Base-by-base conservation (phyloP, 2,329 filamentous ascomycete species). In the Blastomyces emzantsi region DNA sequence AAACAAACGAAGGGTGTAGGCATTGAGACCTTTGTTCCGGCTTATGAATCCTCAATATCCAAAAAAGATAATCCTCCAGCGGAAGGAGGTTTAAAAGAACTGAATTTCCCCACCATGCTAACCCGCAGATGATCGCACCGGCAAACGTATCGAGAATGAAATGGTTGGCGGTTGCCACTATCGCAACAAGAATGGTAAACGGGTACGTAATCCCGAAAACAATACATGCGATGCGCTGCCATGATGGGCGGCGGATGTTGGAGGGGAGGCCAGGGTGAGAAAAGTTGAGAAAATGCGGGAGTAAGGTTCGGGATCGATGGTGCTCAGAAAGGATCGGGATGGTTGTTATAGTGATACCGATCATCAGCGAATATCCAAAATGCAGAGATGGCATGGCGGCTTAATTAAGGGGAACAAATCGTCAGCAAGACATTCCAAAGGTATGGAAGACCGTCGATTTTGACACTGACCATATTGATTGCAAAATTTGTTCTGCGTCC, bases 301-400 rank as follows among this genome's bases (percentile, higher is more conserved):
- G 66, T 59, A 75, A 33, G 51, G 73, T 68, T 63, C 59, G 67
- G 1, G 79, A 79, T 9, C 78, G 78, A 22, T 78, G 73, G 62
- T 85, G 82, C 28, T 82, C 77, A 30, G 82, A 79, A 11, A 81
- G 76, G 0, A 90, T 77, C 1, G 88, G 88, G 57, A 90, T 82
- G 0, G 83, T 85, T 68, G 84, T 83, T 64, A 90, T 81, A 3
- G 87, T 90, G 15, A 90, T 75, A 8, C 88, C 88, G 70, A 90
- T 86, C 69, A 90, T 82, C 39, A 90, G 82, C 3, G 86, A 87
- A 76, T 90, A 90, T 2, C 88, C 88, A 70, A 90, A 90, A 73
- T 90, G 88, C 19, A 90, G 80, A 0, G 85, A 88, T 0, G 88
- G 88, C 88, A 90, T 90, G 8, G 88, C 88, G 62, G 86, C 85